These are phyloP conservation scores for Cladosporium sp. DNA, from an alignment of 2,329 filamentous ascomycete genomes.

Conservation along the genomic window DNA sequence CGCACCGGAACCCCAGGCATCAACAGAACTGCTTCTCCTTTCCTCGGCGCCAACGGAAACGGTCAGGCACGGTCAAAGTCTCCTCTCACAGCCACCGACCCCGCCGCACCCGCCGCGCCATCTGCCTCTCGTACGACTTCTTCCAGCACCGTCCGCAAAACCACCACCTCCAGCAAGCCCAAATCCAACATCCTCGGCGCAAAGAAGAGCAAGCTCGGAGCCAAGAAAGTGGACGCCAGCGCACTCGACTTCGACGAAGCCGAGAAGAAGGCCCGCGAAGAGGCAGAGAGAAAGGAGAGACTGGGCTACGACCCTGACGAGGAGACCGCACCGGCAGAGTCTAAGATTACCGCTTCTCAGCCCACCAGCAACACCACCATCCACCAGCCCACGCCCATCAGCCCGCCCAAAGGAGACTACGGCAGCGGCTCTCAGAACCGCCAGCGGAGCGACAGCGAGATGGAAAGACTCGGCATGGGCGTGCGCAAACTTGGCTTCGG, in stretches of 20 bases:
- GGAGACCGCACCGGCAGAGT: slow-evolving; percentile 54
- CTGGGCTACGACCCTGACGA: slow-evolving; percentile 93
- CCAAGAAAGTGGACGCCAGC: slow-evolving; percentile 73
- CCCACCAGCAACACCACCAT: slow-evolving; percentile 53
- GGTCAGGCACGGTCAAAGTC: slow-evolving; percentile 71
- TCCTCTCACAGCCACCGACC: slow-evolving; percentile 61
- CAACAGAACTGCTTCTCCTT: slow-evolving; percentile 82
- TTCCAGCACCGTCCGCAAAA: slow-evolving; percentile 79
- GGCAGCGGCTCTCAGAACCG: slow-evolving; percentile 50
- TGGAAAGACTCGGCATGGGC: slow-evolving; percentile 88
- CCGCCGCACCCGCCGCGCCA: slow-evolving; percentile 54
- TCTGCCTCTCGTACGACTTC: slow-evolving; percentile 69
- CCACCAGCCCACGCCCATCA: slow-evolving; percentile 71
- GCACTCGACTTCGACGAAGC: slow-evolving; percentile 92
- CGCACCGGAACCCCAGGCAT: slow-evolving; percentile 82
- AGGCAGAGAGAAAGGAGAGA: slow-evolving; percentile 92
- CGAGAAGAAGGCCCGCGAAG: slow-evolving; percentile 94
- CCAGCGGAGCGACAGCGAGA: slow-evolving; percentile 64
- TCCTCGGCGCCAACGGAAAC: slow-evolving; percentile 68
- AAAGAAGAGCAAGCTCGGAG: slow-evolving; percentile 54
- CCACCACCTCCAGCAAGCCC: slow-evolving; percentile 56
- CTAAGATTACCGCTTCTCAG: slow-evolving; percentile 43
- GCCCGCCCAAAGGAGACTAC: slow-evolving; percentile 59
- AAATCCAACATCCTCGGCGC: slow-evolving; percentile 68
- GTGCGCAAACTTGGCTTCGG: slow-evolving; percentile 83